Base-by-base conservation (phyloP, 1,284 basidiomycete species). In the Cutaneotrichosporon sp. region DNA sequence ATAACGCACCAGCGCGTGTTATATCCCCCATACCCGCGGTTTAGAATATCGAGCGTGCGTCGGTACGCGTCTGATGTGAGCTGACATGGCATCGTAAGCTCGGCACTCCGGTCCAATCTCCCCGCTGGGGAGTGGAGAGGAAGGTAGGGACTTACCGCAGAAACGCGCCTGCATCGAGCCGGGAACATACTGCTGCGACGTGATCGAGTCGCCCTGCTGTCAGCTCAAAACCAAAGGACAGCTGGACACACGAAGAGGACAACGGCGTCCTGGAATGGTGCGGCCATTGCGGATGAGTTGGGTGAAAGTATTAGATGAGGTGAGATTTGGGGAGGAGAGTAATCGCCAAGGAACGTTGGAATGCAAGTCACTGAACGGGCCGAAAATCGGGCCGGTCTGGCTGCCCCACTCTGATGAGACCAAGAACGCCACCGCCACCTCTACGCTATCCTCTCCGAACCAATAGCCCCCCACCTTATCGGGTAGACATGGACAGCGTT, bases 11-110 rank as follows among this genome's bases (percentile, higher is more conserved):
- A 70, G 0, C 63, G 62, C 14, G 70, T 69, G 68, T 73, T 76
- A 62, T 72, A 76, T 7, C 75, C 76, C 13, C 73, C 71, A 53
- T 68, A 76, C 0, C 73, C 76, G 26, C 76, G 61, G 56, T 77
- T 77, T 40, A 75, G 47, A 31, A 77, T 67, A 55, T 77, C 76
- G 3, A 77, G 65, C 11, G 65, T 70, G 18, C 76, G 61, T 9
- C 67, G 68, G 57, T 77, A 77, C 11, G 69, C 69, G 10, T 69
- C 76, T 76, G 62, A 1, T 14, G 38, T 16, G 21, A 36, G 56
- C 47, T 47, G 53, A n/a, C 34, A 21, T 40, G 46, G 21, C n/a
- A 26, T 52, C 7, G n/a, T 5, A 26, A 7, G 13, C 49, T 51
- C 49, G 22, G 22, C 26, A 26, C n/a, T 22, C 2, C 47, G 46